phyloP scores from a whole-genome alignment of 2,329 filamentous ascomycete species.

The Penicillium vulpinum region DNA sequence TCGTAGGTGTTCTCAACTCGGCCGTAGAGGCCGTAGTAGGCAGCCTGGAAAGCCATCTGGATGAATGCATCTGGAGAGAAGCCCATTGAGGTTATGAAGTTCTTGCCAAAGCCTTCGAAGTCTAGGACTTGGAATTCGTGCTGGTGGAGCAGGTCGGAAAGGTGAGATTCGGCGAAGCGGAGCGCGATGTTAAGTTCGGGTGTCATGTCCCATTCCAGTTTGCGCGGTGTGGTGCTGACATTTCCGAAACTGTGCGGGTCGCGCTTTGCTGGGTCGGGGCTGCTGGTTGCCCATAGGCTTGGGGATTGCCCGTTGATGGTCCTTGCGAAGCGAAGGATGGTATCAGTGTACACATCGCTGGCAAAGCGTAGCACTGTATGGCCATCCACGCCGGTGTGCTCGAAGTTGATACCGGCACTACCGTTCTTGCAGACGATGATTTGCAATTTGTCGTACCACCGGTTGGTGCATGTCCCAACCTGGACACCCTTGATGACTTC shows the following conservation, averaged over 20 bases:
- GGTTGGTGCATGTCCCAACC: conserved; percentile 94
- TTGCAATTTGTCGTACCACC: conserved; percentile 99
- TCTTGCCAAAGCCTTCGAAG: conserved; percentile 87
- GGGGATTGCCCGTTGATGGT: conserved; percentile 94
- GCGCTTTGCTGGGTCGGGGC: conserved; percentile 88
- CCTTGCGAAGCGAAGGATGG: conserved; percentile 89
- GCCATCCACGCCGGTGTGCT: conserved; percentile 96
- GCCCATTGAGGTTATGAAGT: conserved; percentile 95
- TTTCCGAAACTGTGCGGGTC: conserved; percentile 90
- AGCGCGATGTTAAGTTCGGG: conserved; percentile 88
- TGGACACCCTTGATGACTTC: conserved; percentile 91
- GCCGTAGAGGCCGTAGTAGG: conserved; percentile 95
- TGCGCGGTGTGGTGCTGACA: conserved; percentile 89
- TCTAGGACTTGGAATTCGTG: conserved; percentile 94
- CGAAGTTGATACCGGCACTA: conserved; percentile 97
- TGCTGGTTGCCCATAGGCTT: conserved; percentile 84
- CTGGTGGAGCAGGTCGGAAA: conserved; percentile 92
- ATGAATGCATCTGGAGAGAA: conserved; percentile 97
- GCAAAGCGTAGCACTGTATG: conserved; percentile 96
- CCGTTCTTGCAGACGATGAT: conserved; percentile 99
- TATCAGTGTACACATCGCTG: conserved; percentile 95
- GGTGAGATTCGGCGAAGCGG: conserved; percentile 89
- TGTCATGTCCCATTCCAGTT: conserved; percentile 96
- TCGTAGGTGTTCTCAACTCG: conserved; percentile 94
- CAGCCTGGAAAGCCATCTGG: conserved; percentile 98